Percentiles rank a stretch among this genome's conserved stretches.
These are phyloP conservation scores for Epicoccum sorghinum DNA, from an alignment of 2,329 filamentous ascomycete species.

Conservation along the genomic window DNA sequence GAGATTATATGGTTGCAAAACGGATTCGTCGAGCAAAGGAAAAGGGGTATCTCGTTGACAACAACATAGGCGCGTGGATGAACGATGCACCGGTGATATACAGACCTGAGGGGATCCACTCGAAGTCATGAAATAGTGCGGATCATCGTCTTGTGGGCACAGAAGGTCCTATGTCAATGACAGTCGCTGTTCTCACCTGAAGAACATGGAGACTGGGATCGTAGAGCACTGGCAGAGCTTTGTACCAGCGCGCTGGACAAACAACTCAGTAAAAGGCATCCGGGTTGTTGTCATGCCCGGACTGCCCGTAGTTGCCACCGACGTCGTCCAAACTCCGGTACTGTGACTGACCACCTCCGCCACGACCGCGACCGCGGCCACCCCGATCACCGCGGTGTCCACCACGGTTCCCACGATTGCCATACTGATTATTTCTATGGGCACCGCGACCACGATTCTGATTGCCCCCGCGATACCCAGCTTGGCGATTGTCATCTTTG, in stretches of 20 bases:
- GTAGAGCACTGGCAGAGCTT: too few relatives aligned
- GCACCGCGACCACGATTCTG: slow-evolving; percentile 39
- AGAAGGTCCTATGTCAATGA: too few relatives aligned
- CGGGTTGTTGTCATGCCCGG: slow-evolving; percentile 41
- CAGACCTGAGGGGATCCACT: neutral
- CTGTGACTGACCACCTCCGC: slow-evolving; percentile 41
- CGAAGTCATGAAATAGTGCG: neutral
- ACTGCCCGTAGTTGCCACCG: slow-evolving; percentile 34
- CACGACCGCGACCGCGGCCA: slow-evolving; percentile 40
- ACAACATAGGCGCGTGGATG: slow-evolving; percentile 5
- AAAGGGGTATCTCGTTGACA: slow-evolving; percentile 11
- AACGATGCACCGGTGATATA: neutral
- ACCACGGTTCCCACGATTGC: slow-evolving; percentile 47
- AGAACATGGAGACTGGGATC: neutral
- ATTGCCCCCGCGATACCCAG: slow-evolving; percentile 42
- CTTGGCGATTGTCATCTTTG: slow-evolving; percentile 33
- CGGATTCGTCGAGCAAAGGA: neutral
- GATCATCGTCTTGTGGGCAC: too few relatives aligned
- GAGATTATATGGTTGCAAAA: too few relatives aligned
- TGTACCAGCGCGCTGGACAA: too few relatives aligned
- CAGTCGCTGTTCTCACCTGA: neutral
- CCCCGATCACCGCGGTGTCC: slow-evolving; percentile 51
- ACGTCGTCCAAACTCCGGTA: slow-evolving; percentile 55
- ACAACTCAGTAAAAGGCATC: slow-evolving; percentile 40
- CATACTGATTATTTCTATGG: slow-evolving; percentile 39